These are phyloP conservation scores for Ochromonas danica DNA, from an alignment of 108 stramenopile species.

Conservation along the genomic window DNA sequence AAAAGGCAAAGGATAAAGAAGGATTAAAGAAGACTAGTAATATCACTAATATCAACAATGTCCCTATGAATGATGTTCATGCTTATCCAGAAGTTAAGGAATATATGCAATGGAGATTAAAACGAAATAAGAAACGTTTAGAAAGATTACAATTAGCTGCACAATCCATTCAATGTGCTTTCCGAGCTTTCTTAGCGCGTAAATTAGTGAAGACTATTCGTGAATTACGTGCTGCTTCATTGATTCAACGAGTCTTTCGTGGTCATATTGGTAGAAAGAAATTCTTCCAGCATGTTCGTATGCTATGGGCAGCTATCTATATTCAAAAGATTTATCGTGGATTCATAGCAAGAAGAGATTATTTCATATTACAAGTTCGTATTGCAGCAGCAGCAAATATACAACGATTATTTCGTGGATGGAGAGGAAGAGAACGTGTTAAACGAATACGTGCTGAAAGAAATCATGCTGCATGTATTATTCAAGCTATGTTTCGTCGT, in stretches of 20 bases:
- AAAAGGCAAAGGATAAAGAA: neutral
- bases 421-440: constrained; percentile 42
- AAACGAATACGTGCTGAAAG: neutral
- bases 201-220: constrained; percentile 62
- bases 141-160: constrained; percentile 64
- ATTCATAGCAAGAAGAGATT: constrained; percentile 49
- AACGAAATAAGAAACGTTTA: constrained; percentile 71
- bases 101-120: constrained; percentile 80
- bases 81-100: constrained; percentile 75
- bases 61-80: constrained; percentile 28
- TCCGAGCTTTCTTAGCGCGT: constrained; percentile 66
- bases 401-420: constrained; percentile 64
- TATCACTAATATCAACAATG: too few relatives aligned
- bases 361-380: constrained; percentile 42
- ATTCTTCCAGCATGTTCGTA: constrained; percentile 59
- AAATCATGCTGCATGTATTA: constrained; percentile 8
- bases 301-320: constrained; percentile 73
- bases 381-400: constrained; percentile 50
- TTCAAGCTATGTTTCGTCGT: constrained; percentile 65
- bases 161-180: constrained; percentile 60
- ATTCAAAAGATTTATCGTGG: constrained; percentile 74
- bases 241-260: constrained; percentile 65
- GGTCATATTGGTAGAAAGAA: constrained; percentile 65
- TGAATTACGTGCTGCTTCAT: constrained; percentile 58
- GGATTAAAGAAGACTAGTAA: neutral